phyloP scores from a whole-genome alignment of 768 basidiomycete genomes.

The Mycena latifolia region DNA sequence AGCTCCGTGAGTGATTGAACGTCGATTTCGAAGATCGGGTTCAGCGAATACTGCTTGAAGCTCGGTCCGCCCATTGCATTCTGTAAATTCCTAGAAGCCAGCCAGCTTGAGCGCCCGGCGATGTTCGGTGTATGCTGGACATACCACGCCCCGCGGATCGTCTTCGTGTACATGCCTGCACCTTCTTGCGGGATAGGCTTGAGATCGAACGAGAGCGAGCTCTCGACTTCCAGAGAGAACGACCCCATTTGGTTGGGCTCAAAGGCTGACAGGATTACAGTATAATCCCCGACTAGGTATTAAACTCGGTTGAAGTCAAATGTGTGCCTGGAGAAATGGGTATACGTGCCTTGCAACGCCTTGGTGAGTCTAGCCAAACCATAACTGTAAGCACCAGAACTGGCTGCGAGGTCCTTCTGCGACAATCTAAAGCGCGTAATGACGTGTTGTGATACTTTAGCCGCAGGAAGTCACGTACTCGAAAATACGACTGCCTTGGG shows the following conservation, averaged over 20 bases:
- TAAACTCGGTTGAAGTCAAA: conserved; percentile 9
- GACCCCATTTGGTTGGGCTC: conserved; percentile 76
- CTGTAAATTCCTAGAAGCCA: conserved; percentile 53
- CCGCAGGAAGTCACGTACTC: conserved; percentile 66
- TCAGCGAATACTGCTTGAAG: conserved; percentile 71
- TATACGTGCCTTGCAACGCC: conserved; percentile 62
- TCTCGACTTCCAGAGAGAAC: conserved; percentile 75
- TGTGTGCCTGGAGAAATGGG: not conserved
- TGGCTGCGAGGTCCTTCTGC: conserved; percentile 76
- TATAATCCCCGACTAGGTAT: conserved; percentile 78
- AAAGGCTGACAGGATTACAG: conserved; percentile 87
- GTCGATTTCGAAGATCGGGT: conserved; percentile 77
- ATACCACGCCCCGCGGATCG: conserved; percentile 81
- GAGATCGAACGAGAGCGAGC: conserved; percentile 72
- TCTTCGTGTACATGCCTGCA: conserved; percentile 88
- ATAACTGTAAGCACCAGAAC: conserved; percentile 86
- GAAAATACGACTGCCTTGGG: conserved; percentile 76
- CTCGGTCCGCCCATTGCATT: conserved; percentile 80
- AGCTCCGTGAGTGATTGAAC: conserved; percentile 66
- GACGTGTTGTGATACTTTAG: not conserved
- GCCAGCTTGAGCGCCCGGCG: not conserved
- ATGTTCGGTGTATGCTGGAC: conserved; percentile 33
- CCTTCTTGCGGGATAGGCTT: conserved; percentile 84
- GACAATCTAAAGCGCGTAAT: conserved; percentile 54
- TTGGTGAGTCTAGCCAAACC: conserved; percentile 72